phyloP scores from a whole-genome alignment of 768 basidiomycete genomes.

The Trichaptum fuscoviolaceum region DNA sequence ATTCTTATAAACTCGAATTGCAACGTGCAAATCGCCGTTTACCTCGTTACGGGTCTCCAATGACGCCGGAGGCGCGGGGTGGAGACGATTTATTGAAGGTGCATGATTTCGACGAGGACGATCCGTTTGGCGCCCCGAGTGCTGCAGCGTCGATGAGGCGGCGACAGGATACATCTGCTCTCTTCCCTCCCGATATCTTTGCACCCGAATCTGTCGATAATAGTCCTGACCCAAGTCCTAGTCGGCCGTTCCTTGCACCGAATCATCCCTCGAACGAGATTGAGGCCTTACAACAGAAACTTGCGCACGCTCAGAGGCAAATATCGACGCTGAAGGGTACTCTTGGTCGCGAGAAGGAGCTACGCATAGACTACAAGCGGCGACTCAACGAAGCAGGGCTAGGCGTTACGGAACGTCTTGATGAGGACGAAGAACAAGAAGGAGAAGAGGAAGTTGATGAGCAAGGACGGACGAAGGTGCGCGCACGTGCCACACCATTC shows the following conservation, averaged over 20 bases:
- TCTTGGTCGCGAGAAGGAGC: constrained; percentile 78
- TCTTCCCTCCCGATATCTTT: constrained; percentile 41
- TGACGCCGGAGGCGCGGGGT: constrained; percentile 54
- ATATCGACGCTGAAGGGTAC: constrained; percentile 77
- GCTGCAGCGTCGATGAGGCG: constrained; percentile 60
- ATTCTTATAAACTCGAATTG: constrained; percentile 68
- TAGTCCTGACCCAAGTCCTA: constrained; percentile 61
- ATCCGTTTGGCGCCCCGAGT: constrained; percentile 59
- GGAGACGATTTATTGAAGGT: constrained; percentile 24
- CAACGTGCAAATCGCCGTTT: constrained; percentile 57
- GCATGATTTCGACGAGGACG: constrained; percentile 51
- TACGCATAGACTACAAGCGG: constrained; percentile 61
- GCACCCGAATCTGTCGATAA: constrained; percentile 43
- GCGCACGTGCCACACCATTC: constrained; percentile 48
- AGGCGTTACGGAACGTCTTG: constrained; percentile 35
- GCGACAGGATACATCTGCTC: constrained; percentile 44
- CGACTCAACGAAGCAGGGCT: constrained; percentile 40
- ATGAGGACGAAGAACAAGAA: constrained; percentile 42
- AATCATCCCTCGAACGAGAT: constrained; percentile 79
- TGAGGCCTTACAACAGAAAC: constrained; percentile 71
- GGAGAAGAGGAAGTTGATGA: constrained; percentile 26
- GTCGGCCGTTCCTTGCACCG: constrained; percentile 58
- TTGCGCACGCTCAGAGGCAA: constrained; percentile 84
- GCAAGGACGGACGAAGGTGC: constrained; percentile 22
- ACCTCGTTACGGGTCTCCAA: constrained; percentile 64